phyloP scores from a whole-genome alignment of 129 eudicot species.

The Pseudognaphalium luteoalbum region DNA sequence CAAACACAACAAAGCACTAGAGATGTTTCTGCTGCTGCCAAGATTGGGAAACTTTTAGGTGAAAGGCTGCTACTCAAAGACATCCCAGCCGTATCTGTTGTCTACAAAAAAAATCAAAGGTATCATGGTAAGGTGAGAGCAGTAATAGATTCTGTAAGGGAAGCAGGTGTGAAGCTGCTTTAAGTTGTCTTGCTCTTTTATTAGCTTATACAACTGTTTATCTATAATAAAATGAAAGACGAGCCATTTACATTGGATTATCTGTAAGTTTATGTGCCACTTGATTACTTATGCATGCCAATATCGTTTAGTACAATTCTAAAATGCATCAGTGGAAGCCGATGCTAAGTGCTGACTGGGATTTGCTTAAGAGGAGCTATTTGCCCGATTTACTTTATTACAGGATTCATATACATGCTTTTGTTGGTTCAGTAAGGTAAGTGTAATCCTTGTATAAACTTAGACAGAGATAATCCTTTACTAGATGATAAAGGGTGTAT shows the following conservation, averaged over 20 bases:
- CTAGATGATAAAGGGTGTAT: too few species aligned
- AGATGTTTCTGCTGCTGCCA: constrained; percentile 74
- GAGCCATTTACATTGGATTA: constrained; percentile 1
- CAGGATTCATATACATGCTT: not conserved
- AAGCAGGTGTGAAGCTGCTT: constrained; percentile 70
- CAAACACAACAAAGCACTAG: constrained; percentile 50
- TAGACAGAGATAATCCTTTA: too few species aligned
- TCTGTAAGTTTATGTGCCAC: not conserved
- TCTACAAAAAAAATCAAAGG: constrained; percentile 67
- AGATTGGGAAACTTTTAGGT: constrained; percentile 61
- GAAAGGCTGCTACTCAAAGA: constrained; percentile 47
- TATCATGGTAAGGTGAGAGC: constrained; percentile 96
- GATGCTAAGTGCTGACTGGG: not conserved
- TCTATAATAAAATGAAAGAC: constrained; percentile 16
- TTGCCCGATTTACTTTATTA: not conserved
- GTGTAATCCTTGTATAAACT: not conserved
- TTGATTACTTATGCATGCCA: not conserved
- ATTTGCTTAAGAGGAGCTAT: not conserved
- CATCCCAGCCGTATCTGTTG: constrained; percentile 82
- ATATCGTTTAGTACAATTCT: not conserved
- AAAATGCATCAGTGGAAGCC: not conserved
- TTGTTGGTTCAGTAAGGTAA: not conserved
- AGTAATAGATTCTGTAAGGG: constrained; percentile 66
- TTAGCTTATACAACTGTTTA: not conserved
- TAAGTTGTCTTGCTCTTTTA: constrained; percentile 26